Base-by-base conservation (phyloP, 1,284 basidiomycete species). In the Xanthoconium separans region DNA sequence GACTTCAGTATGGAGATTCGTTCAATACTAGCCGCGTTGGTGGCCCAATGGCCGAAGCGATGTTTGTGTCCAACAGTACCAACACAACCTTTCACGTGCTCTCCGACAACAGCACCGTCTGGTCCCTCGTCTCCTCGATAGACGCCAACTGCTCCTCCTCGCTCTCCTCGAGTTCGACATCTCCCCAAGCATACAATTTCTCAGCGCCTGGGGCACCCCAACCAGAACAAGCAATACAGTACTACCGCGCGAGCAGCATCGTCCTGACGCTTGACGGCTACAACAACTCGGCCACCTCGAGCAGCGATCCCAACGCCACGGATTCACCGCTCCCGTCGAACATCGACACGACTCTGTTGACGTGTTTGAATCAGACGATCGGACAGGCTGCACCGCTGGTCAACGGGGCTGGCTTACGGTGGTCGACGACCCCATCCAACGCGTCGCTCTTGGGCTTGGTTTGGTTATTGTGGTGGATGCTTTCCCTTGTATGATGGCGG, bases 1-100 rank as follows among this genome's bases (percentile, higher is more conserved):
- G 30, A 49, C 30, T 55, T 6, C 54, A 85, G 84, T 88, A 83
- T 58, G 86, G 83, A 48, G 58, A 67, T 20, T 62, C 78, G 6
- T 68, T 70, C 52, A 87, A 83, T 61, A 70, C 74, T 0, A 79
- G 74, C 50, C 78, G 86, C 15, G 81, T 84, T 1, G 86, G 86
- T 2, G 86, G 85, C 0, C 61, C 74, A 1, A 74, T 84, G 68
- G 68, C 71, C 37, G 73, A 77, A 37, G 81, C 81, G 1, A 70
- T 73, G 1, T 85, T 87, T 65, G 54, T 66, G 2, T 83, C 83
- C 1, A 73, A 58, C 18, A 59, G 37, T 8, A 52, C 58, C 1
- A 53, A 63, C 34, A 69, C 72, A 8, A 70, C 78, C 1, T 85
- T 84, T 64, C 77, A 79, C 41, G 56, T 87, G 12, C 61, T 88